A percentile compares a stretch with the other conserved stretches of the same genome.
Evolutionary conservation across 208 protist genomes (phyloP).

Genomic region (Leptomonas seymouri): DNA sequence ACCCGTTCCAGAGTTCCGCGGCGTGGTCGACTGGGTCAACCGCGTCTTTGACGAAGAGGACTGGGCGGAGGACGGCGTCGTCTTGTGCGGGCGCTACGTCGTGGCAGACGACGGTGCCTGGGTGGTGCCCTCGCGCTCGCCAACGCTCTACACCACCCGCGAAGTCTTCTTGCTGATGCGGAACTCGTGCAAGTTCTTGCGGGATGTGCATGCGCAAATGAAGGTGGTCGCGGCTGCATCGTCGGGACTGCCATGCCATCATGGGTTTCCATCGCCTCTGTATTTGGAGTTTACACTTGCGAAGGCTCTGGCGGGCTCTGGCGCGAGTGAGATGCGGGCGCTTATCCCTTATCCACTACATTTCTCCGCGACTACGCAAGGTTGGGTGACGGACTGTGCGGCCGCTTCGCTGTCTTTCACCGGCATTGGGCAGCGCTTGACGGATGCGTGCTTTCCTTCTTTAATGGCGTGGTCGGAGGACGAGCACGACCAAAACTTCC

Average conservation of each 20-base stretch:
- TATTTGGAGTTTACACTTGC: slow-evolving; percentile 66
- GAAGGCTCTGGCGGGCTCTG: slow-evolving; percentile 49
- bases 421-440: slow-evolving; percentile 73
- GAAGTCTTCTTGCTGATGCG: slow-evolving; percentile 87
- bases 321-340: slow-evolving; percentile 68
- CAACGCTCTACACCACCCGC: slow-evolving; percentile 46
- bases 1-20: slow-evolving; percentile 39
- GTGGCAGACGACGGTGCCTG: slow-evolving; percentile 86
- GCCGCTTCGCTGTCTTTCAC: slow-evolving; percentile 39
- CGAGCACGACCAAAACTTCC: slow-evolving; percentile 63
- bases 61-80: slow-evolving; percentile 58
- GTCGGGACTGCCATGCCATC: not conserved
- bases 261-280: not conserved
- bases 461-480: slow-evolving; percentile 74
- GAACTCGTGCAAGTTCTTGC: slow-evolving; percentile 72
- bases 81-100: slow-evolving; percentile 73
- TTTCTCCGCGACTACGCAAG: not conserved
- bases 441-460: slow-evolving; percentile 78
- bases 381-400: slow-evolving; percentile 4
- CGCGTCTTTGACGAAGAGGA: slow-evolving; percentile 27
- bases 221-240: not conserved
- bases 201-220: slow-evolving; percentile 67
- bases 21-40: slow-evolving; percentile 64
- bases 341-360: slow-evolving; percentile 69
- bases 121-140: slow-evolving; percentile 68